Conservation (phyloP, 2,329 filamentous ascomycete species). For the Cladosporium sp. region DNA sequence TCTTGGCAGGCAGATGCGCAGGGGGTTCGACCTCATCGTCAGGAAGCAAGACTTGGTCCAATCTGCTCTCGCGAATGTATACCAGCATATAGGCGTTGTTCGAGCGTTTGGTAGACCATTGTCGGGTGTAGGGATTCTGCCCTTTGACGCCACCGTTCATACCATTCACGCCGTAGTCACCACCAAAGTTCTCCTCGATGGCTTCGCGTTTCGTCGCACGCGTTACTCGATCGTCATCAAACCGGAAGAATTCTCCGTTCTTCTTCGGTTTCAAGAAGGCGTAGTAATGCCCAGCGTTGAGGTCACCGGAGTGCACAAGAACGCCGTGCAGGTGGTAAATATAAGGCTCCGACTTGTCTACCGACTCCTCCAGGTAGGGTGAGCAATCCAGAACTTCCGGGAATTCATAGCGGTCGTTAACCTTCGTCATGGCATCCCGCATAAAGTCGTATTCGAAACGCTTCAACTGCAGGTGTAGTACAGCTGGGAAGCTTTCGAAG, state of each 20-base stretch:
- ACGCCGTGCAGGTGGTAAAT: conserved; percentile 91
- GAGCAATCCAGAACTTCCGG: conserved; percentile 77
- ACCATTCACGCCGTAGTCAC: conserved; percentile 59
- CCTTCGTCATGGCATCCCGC: conserved; percentile 97
- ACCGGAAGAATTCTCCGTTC: conserved; percentile 92
- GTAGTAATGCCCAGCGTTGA: conserved; percentile 98
- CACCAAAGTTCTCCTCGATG: conserved; percentile 92
- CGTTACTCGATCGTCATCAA: conserved; percentile 96
- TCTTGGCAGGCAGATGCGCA: conserved; percentile 66
- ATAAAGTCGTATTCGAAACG: conserved; percentile 97
- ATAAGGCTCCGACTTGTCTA: conserved; percentile 83
- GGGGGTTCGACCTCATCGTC: conserved; percentile 76
- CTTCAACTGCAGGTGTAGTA: conserved; percentile 91
- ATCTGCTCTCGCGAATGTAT: conserved; percentile 79
- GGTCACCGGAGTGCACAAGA: conserved; percentile 89
- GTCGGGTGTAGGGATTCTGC: conserved; percentile 59
- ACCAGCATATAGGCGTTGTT: conserved; percentile 99
- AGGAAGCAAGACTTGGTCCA: conserved; percentile 75
- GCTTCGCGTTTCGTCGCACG: conserved; percentile 86
- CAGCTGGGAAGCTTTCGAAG: conserved; percentile 89
- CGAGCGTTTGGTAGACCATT: conserved; percentile 58
- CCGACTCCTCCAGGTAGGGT: conserved; percentile 79
- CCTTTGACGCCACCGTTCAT: conserved; percentile 52
- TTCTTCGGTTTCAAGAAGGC: conserved; percentile 91
- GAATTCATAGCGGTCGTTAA: conserved; percentile 89